A percentile compares a stretch with the other conserved stretches of the same genome.
Evolutionary conservation across 768 basidiomycete genomes (phyloP).

Genomic region (Lenzites betulinus): DNA sequence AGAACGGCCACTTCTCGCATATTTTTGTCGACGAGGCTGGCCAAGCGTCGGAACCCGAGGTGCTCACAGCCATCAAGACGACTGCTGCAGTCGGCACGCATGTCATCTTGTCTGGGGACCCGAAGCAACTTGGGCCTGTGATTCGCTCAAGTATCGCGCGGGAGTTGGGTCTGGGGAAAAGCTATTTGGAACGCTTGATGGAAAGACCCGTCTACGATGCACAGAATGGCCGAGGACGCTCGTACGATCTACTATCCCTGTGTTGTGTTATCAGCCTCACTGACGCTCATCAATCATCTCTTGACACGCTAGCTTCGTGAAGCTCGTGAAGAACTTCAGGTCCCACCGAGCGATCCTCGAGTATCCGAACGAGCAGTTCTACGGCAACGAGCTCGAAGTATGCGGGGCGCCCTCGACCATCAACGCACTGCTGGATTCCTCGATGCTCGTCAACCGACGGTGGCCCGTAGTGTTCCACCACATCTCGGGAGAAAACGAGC

Average conservation of each 20-base stretch:
- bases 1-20: conserved; percentile 63
- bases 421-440: conserved; percentile 28
- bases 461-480: conserved; percentile 40
- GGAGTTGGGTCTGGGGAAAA: conserved; percentile 56
- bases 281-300: neutral
- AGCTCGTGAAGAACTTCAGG: conserved; percentile 57
- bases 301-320: conserved; percentile 23
- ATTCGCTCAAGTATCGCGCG: conserved; percentile 59
- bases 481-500: conserved; percentile 36
- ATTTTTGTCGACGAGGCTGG: conserved; percentile 76
- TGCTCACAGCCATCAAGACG: conserved; percentile 61
- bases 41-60: conserved; percentile 71
- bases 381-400: conserved; percentile 36
- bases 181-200: conserved; percentile 60
- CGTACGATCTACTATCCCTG: conserved; percentile 30
- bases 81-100: conserved; percentile 56
- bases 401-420: conserved; percentile 31
- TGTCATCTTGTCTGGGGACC: conserved; percentile 67
- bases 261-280: neutral
- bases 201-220: conserved; percentile 29
- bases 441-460: conserved; percentile 29
- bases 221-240: conserved; percentile 25
- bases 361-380: conserved; percentile 55
- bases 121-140: conserved; percentile 71
- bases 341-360: conserved; percentile 56